Base-by-base conservation (phyloP, 306 rosid species). In the Morella rubra region DNA sequence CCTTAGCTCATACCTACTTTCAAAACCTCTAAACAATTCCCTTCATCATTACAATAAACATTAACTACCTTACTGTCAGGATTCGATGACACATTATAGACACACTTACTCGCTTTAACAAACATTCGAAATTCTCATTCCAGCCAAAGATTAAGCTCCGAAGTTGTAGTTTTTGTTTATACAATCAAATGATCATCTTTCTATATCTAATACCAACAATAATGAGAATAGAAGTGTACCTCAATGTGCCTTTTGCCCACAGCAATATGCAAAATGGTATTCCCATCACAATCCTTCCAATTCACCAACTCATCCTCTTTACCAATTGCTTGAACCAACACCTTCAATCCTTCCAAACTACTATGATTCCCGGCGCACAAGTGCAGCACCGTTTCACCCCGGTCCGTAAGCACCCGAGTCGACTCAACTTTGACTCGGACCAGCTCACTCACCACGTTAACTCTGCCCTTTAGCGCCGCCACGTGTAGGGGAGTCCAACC, bases 401-500 rank as follows among this genome's bases (percentile, higher is more conserved):
- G 72, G 8, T 69, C 76, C 11, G 76, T 77, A 51, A 73, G 37
- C 40, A 59, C 73, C 82, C 80, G 46, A 41, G 16, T 53, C 42
- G 79, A 58, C 51, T 73, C 82, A 8, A 73, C 76, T 11, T 65
- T 73, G 20, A 73, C 76, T 7, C 27, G 69, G 18, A 37, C 67
- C 59, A 77, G 3, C 79, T 82, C 85, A 5, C 59, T 73, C 79
- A 82, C 54, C 19, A 60, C 76, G 18, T 7, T 65, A 14, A 53
- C 68, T 54, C 76, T 55, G 1, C 82, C 85, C 59, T 78, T 82
- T 41, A 82, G 46, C 32, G 77, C 62, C 22, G 68, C 85, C 27
- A 82, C 69, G 65, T 82, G 85, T 13, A 77, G 76, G 19, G 85
- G 85, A 46, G 69, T 73, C 58, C 67, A 50, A 61, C 85, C 85